Conservation (phyloP, 1,139 yeast genomes). For the Chernovozyma sophiae-reginae region DNA sequence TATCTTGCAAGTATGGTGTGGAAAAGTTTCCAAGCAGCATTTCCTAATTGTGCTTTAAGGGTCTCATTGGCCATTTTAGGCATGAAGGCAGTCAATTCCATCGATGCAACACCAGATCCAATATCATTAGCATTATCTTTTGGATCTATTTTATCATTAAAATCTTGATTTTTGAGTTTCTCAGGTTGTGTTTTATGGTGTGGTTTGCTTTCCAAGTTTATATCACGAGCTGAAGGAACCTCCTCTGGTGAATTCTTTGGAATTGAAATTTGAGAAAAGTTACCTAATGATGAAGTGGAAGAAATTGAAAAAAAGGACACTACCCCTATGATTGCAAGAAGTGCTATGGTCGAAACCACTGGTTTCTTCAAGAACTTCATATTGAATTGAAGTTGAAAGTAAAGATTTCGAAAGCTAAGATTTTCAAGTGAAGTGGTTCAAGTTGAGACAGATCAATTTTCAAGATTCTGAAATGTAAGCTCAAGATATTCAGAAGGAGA, state of each 20-base stretch:
- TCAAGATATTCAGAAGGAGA: too few species aligned
- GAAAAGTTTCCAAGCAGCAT: conserved; percentile 82
- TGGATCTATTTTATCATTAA: neutral
- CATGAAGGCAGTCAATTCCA: conserved; percentile 64
- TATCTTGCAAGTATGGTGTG: conserved; percentile 90
- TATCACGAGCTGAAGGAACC: conserved; percentile 4
- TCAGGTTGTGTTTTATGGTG: too few species aligned
- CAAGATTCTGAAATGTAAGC: too few species aligned
- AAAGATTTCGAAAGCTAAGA: too few species aligned
- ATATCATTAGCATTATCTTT: neutral
- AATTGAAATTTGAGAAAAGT: conserved; percentile 20
- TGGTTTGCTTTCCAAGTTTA: too few species aligned
- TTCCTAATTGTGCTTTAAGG: conserved; percentile 69
- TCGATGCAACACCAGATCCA: neutral
- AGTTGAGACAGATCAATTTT: too few species aligned
- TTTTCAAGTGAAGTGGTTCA: too few species aligned
- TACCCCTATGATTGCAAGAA: conserved; percentile 20
- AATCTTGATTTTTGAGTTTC: too few species aligned
- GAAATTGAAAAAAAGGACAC: conserved; percentile 26
- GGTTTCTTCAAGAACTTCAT: conserved; percentile 25
- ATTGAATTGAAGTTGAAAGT: too few species aligned
- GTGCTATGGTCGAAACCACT: conserved; percentile 19
- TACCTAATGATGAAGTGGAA: conserved; percentile 19
- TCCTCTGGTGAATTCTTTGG: conserved; percentile 7
- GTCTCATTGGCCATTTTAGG: conserved; percentile 72